A percentile compares a stretch with the other conserved stretches of the same genome.
Evolutionary conservation across 331 rosid species (phyloP).

Genomic region (Telfairia occidentalis): DNA sequence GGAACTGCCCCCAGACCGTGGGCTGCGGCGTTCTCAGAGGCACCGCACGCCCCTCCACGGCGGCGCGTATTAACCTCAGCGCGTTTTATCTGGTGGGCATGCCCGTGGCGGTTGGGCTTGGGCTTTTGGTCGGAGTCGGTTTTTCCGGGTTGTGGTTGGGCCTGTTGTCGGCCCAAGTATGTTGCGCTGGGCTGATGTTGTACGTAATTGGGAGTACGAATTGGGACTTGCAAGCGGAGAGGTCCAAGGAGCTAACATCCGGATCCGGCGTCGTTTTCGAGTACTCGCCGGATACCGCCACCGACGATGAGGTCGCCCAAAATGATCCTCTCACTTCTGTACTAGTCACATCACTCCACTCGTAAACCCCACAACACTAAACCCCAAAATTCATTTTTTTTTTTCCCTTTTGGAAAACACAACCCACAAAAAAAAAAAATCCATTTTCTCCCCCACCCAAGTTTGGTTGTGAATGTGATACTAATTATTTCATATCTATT

Average conservation of each 20-base stretch:
- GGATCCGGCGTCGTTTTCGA: slow-evolving; percentile 12
- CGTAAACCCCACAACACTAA: neutral
- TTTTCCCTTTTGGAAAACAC: neutral
- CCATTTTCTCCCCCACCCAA: neutral
- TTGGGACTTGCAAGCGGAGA: slow-evolving; percentile 57
- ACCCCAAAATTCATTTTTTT: neutral
- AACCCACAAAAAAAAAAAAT: neutral
- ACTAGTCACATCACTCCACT: slow-evolving; percentile 15
- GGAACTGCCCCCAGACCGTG: slow-evolving; percentile 92
- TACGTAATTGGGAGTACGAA: slow-evolving; percentile 62
- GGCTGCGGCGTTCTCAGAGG: slow-evolving; percentile 82
- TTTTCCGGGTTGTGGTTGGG: slow-evolving; percentile 91
- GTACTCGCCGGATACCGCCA: too few species aligned
- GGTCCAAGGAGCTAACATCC: slow-evolving; percentile 45
- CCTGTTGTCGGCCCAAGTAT: slow-evolving; percentile 63
- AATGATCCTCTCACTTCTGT: slow-evolving; percentile 22
- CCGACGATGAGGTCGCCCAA: slow-evolving; percentile 1
- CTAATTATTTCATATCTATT: neutral
- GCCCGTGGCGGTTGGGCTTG: slow-evolving; percentile 84
- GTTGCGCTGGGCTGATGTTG: slow-evolving; percentile 78
- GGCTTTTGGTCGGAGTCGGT: slow-evolving; percentile 39
- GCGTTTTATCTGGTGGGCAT: slow-evolving; percentile 80
- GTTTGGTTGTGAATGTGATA: neutral
- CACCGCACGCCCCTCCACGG: slow-evolving; percentile 69
- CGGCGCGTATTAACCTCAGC: slow-evolving; percentile 64